Evolutionary conservation across 345 rosid species (phyloP).

Genomic region (Noccaea bulbosa): DNA sequence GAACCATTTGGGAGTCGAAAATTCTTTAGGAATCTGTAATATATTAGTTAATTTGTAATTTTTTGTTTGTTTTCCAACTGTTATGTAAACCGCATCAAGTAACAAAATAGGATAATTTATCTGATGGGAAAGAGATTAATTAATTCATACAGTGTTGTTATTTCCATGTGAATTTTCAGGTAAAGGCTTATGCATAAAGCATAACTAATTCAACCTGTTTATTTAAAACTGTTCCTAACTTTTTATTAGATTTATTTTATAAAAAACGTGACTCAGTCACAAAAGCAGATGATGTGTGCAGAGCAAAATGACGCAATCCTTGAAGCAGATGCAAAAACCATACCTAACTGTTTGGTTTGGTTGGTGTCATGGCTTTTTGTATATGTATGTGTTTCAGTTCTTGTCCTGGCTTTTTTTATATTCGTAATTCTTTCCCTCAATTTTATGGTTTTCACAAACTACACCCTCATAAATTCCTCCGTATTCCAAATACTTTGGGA

Average conservation of each 20-base stretch:
- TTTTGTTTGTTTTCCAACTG: neutral
- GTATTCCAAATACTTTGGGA: neutral
- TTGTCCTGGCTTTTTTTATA: conserved; percentile 3
- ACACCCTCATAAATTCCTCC: neutral
- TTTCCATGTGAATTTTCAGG: conserved; percentile 17
- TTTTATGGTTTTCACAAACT: conserved; percentile 4
- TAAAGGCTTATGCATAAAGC: conserved; percentile 1
- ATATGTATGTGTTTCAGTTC: conserved; percentile 4
- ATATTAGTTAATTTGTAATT: conserved; percentile 9
- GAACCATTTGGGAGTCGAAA: conserved; percentile 38
- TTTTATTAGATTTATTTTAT: conserved; percentile 8
- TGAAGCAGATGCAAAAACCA: conserved; percentile 21
- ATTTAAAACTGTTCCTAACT: neutral
- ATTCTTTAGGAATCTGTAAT: conserved; percentile 22
- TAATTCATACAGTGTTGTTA: neutral
- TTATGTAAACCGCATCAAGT: conserved; percentile 22
- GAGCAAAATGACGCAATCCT: conserved; percentile 13
- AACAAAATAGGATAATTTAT: conserved; percentile 13
- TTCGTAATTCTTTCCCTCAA: neutral
- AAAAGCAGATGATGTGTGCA: conserved; percentile 17
- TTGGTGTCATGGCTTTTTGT: conserved; percentile 27
- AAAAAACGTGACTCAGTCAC: conserved; percentile 22
- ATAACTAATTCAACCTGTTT: conserved; percentile 1
- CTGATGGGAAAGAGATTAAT: conserved; percentile 8
- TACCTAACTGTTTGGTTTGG: conserved; percentile 41